These are phyloP conservation scores for Cryphonectria carpinicola DNA, from an alignment of 2,329 filamentous ascomycete species.

Conservation along the genomic window DNA sequence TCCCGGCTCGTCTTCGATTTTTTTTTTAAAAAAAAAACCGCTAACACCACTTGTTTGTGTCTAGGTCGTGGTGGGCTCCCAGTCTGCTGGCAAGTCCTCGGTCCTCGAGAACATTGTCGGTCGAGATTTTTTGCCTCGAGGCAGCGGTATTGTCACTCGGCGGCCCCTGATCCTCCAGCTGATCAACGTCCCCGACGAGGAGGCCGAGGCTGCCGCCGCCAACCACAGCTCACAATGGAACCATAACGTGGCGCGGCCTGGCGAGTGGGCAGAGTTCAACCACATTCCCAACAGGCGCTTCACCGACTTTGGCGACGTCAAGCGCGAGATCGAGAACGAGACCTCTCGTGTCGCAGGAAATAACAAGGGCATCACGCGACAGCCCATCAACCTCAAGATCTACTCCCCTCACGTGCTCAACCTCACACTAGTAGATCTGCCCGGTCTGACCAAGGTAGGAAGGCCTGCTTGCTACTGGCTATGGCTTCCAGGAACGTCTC, in stretches of 20 bases:
- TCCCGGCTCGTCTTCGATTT: not conserved
- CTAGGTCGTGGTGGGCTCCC: conserved; percentile 96
- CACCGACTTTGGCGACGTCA: conserved; percentile 96
- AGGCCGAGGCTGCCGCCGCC: conserved; percentile 41
- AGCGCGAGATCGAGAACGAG: conserved; percentile 95
- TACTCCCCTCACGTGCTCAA: conserved; percentile 98
- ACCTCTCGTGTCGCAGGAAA: conserved; percentile 95
- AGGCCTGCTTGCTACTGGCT: not conserved
- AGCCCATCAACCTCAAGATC: conserved; percentile 96
- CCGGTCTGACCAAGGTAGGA: conserved; percentile 74
- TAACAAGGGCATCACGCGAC: conserved; percentile 95
- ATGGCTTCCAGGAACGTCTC: not conserved
- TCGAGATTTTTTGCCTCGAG: conserved; percentile 93
- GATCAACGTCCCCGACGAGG: conserved; percentile 90
- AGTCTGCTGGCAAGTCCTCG: conserved; percentile 97
- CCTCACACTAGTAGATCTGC: conserved; percentile 93
- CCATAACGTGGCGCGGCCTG: conserved; percentile 68
- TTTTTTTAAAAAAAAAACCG: no score
- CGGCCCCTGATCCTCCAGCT: conserved; percentile 95
- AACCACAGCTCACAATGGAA: conserved; percentile 28
- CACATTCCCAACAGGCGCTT: conserved; percentile 98
- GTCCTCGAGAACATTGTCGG: conserved; percentile 99
- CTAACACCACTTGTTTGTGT: conserved; percentile 1
- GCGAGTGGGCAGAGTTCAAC: conserved; percentile 97
- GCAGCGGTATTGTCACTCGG: conserved; percentile 94